Conservation (phyloP, 176 grass and related monocot species). For the Pontederia crassipes region DNA sequence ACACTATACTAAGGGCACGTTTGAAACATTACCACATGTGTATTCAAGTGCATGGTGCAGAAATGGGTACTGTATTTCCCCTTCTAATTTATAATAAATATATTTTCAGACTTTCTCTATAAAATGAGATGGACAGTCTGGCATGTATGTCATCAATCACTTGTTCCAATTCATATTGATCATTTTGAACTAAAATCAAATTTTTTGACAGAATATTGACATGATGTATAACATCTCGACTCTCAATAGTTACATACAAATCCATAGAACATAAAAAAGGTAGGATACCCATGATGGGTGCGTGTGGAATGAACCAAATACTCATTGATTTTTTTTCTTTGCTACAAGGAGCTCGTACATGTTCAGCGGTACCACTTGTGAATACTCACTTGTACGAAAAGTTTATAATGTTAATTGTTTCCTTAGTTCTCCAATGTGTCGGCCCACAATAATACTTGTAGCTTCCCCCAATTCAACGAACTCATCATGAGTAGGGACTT, state of each 20-base stretch:
- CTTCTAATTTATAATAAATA: no score
- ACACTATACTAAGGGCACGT: no score
- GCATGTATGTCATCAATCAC: no score
- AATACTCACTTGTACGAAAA: background rate
- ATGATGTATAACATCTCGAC: background rate
- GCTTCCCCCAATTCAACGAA: background rate
- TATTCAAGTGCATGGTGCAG: no score
- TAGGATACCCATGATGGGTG: background rate
- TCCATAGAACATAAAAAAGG: conserved; percentile 1
- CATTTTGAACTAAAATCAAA: conserved; percentile 3
- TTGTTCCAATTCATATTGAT: background rate
- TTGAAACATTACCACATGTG: no score
- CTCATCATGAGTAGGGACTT: background rate
- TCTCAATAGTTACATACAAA: background rate
- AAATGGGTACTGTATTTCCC: no score
- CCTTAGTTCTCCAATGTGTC: background rate
- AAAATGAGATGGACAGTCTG: no score
- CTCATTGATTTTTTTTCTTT: background rate
- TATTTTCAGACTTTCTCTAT: no score
- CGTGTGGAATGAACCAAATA: background rate
- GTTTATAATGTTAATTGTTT: background rate
- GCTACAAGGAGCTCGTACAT: background rate
- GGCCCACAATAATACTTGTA: background rate
- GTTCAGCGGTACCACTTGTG: background rate
- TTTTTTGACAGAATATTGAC: background rate